Evolutionary conservation across 2,329 filamentous ascomycete species (phyloP), one percentile per base, ranked within the genome.

Genomic region (Passalora sequoiae): DNA sequence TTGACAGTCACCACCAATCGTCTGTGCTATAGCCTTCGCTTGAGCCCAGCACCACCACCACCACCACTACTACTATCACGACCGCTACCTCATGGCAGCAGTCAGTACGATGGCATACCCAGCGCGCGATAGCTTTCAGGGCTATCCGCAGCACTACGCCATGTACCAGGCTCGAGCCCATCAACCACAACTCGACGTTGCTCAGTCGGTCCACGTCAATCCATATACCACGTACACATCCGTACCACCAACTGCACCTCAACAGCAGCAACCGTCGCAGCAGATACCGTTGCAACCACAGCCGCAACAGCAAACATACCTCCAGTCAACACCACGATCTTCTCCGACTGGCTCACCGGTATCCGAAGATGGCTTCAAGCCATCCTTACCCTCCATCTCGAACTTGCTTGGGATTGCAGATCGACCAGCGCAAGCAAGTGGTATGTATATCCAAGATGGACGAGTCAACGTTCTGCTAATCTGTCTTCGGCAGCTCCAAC

Each of bases 371-470:
- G 56, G 53, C 9, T 52, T 80, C 55, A 89, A 84, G 69, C 92
- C 85, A 61, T 94, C 89, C 38, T 73, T 97, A 45, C 91, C 91
- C 15, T 95, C 91, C 28, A 96, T 97, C 65, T 95, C 89, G 27
- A 91, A 88, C 65, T 76, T 97, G 44, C 75, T 97, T 39, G 84
- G 85, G 50, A 78, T 91, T 59, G 86, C 88, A 40, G 86, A 92
- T 66, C 81, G 80, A 68, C 73, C 60, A 67, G 73, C 61, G 65
- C 66, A 68, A 28, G 63, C 67, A 39, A 58, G 61, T 55, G 58
- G 63, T 69, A 46, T 43, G 59, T 63, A 45, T 8, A 17, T 22
- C 8, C n/a, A 19, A 12, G 20, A n/a, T n/a, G n/a, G n/a, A n/a
- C n/a, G n/a, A n/a, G n/a, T n/a, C n/a, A n/a, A n/a, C n/a, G n/a